phyloP scores from a whole-genome alignment of 1,284 basidiomycete genomes.

The Trichosporon coremiiforme region DNA sequence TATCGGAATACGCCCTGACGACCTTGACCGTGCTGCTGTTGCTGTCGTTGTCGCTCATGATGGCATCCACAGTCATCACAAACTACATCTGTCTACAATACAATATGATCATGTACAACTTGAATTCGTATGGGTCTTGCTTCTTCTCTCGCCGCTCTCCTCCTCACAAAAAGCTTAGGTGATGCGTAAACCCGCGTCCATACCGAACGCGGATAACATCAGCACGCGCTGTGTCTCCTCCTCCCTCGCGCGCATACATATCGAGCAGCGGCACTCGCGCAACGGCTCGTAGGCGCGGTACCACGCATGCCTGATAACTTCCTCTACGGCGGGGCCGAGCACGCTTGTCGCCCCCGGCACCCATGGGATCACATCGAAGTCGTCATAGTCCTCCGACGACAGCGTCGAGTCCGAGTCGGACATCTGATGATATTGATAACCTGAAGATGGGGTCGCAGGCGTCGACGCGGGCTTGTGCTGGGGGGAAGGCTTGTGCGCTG shows the following conservation, averaged over 20 bases:
- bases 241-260: slow-evolving; percentile 26
- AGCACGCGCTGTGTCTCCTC: slow-evolving; percentile 19
- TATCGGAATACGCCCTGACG: not conserved
- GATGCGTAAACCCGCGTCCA: slow-evolving; percentile 15
- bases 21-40: not conserved
- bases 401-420: slow-evolving; percentile 23
- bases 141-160: not conserved
- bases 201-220: not conserved
- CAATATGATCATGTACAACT: slow-evolving; percentile 18
- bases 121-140: not conserved
- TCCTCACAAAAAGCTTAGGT: not conserved
- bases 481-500: no score
- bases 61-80: slow-evolving; percentile 1
- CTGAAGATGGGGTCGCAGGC: slow-evolving; percentile 9
- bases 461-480: not conserved
- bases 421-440: not conserved
- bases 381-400: slow-evolving; percentile 15
- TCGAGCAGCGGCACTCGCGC: slow-evolving; percentile 26
- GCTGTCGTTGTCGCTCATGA: not conserved
- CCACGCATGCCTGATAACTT: slow-evolving; percentile 20
- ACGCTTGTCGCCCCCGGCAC: slow-evolving; percentile 7
- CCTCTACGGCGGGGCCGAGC: slow-evolving; percentile 23
- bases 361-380: slow-evolving; percentile 18
- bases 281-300: slow-evolving; percentile 23
- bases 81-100: slow-evolving; percentile 20